These are phyloP conservation scores for Rhododendron henanense DNA, from an alignment of 148 eudicot genomes.

Conservation along the genomic window DNA sequence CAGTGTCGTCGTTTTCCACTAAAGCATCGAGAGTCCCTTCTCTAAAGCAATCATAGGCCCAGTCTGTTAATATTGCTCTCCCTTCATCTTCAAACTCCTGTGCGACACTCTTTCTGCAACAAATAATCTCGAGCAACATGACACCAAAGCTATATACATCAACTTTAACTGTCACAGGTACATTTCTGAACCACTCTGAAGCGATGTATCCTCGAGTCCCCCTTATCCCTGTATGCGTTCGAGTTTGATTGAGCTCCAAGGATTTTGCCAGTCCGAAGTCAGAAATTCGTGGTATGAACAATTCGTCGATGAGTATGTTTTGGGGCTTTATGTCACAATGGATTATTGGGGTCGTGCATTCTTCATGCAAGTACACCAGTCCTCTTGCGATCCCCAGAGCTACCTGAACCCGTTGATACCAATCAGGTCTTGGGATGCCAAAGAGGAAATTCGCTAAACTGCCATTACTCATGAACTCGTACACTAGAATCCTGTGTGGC, in stretches of 20 bases:
- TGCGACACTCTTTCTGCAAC: conserved; percentile 10
- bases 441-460: conserved; percentile 12
- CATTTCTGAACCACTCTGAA: conserved; percentile 18
- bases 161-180: conserved; percentile 11
- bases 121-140: conserved; percentile 16
- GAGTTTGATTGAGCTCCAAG: neutral
- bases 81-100: conserved; percentile 6
- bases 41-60: conserved; percentile 13
- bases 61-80: conserved; percentile 4
- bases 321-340: conserved; percentile 20
- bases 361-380: conserved; percentile 18
- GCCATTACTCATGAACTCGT: conserved; percentile 18
- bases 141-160: conserved; percentile 20
- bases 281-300: conserved; percentile 5
- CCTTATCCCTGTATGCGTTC: conserved; percentile 15
- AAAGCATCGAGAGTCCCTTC: neutral
- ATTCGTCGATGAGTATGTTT: conserved; percentile 7
- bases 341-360: conserved; percentile 11
- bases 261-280: conserved; percentile 21
- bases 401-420: conserved; percentile 6
- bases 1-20: conserved; percentile 8
- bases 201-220: conserved; percentile 24
- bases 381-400: conserved; percentile 21
- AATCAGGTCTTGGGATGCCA: neutral
- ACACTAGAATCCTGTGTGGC: conserved; percentile 10